These are phyloP conservation scores for Nemophila menziesii DNA, from an alignment of 257 asterid genomes.

Conservation along the genomic window DNA sequence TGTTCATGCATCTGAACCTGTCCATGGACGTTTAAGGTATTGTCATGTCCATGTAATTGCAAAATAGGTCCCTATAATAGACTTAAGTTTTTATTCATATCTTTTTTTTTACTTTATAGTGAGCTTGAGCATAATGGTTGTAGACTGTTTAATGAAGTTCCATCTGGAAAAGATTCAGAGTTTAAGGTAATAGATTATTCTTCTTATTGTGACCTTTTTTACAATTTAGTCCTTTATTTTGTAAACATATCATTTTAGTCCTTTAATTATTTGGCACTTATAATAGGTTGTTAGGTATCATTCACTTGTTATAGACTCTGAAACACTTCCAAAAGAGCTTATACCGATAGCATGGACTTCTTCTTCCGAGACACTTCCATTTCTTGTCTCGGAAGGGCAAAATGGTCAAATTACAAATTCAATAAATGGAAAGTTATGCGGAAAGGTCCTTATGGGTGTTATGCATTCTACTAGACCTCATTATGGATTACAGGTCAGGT, in stretches of 20 bases:
- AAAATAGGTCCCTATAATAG: background rate
- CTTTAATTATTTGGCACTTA: background rate
- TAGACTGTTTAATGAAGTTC: constrained; percentile 64
- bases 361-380: constrained; percentile 46
- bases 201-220: no score
- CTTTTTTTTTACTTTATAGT: constrained; percentile 31
- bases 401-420: constrained; percentile 18
- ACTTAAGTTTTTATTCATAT: constrained; percentile 2
- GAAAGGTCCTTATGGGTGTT: constrained; percentile 79
- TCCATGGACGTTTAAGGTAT: constrained; percentile 96
- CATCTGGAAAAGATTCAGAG: constrained; percentile 73
- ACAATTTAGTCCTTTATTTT: no score
- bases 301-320: constrained; percentile 81
- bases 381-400: constrained; percentile 27
- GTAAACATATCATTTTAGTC: no score
- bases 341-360: constrained; percentile 96
- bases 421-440: constrained; percentile 21
- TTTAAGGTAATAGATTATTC: no score
- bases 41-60: background rate
- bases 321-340: constrained; percentile 76
- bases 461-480: constrained; percentile 91
- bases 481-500: constrained; percentile 84
- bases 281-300: constrained; percentile 89
- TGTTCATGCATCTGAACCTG: constrained; percentile 72
- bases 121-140: constrained; percentile 68